Evolutionary conservation across 805 yeast genomes (phyloP).

Genomic region (Monosporozyma aquatica): DNA sequence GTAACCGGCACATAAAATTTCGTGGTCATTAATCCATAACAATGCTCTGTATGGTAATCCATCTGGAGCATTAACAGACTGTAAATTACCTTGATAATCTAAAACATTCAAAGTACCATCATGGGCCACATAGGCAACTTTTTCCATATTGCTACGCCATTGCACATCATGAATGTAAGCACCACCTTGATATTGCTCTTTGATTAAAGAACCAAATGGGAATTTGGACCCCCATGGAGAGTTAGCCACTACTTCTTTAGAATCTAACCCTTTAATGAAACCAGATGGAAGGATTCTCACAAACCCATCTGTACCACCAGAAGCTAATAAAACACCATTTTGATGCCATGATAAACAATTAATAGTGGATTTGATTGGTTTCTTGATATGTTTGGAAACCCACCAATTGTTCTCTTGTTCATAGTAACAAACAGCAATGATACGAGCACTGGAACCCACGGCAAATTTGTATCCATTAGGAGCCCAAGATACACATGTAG

Average conservation of each 20-base stretch:
- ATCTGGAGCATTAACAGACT: constrained; percentile 23
- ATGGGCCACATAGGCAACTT: constrained; percentile 74
- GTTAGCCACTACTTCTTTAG: constrained; percentile 41
- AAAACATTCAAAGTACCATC: constrained; percentile 78
- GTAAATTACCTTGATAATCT: constrained; percentile 38
- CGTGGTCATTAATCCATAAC: constrained; percentile 56
- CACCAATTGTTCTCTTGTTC: constrained; percentile 98
- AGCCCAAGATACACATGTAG: constrained; percentile 90
- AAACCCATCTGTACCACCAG: constrained; percentile 91
- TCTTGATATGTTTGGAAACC: constrained; percentile 95
- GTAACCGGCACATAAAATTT: constrained; percentile 82
- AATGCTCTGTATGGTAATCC: constrained; percentile 74
- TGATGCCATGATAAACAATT: constrained; percentile 87
- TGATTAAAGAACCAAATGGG: constrained; percentile 75
- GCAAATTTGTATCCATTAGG: constrained; percentile 94
- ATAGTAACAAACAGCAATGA: constrained; percentile 90
- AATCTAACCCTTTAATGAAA: constrained; percentile 79
- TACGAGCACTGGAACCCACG: constrained; percentile 91
- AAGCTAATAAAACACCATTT: constrained; percentile 76
- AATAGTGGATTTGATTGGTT: constrained; percentile 84
- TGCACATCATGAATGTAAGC: constrained; percentile 90
- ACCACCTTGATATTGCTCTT: constrained; percentile 49
- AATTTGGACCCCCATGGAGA: constrained; percentile 89
- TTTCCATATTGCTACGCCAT: constrained; percentile 72
- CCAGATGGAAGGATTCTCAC: constrained; percentile 85